These are phyloP conservation scores for Eucalyptus curtisii DNA, from an alignment of 345 rosid genomes.

Conservation along the genomic window DNA sequence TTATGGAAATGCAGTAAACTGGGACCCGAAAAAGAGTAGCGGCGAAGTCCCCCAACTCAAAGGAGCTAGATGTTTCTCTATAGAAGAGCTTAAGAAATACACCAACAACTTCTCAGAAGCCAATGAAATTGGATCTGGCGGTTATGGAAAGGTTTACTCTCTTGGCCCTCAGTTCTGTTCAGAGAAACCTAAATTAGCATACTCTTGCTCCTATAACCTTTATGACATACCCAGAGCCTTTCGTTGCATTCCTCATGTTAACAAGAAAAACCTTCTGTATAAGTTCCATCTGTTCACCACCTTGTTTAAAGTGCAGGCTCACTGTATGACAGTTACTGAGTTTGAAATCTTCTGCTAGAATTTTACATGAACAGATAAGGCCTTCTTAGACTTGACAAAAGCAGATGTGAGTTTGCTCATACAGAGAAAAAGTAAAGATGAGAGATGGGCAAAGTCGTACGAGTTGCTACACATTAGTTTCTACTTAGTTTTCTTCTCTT, in stretches of 20 bases:
- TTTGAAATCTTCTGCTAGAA: neutral
- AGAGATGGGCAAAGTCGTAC: neutral
- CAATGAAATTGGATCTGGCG: constrained; percentile 74
- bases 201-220: neutral
- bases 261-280: neutral
- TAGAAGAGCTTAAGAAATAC: constrained; percentile 63
- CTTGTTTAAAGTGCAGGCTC: neutral
- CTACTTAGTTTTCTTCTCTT: neutral
- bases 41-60: constrained; percentile 57
- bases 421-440: neutral
- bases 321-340: neutral
- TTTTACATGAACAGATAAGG: neutral
- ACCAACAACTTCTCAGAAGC: constrained; percentile 60
- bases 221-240: neutral
- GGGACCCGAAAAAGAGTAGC: constrained; percentile 48
- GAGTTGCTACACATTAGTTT: neutral
- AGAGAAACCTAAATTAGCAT: neutral
- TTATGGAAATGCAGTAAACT: constrained; percentile 34
- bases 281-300: neutral
- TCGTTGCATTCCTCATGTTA: neutral
- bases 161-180: neutral
- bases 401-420: neutral
- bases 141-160: constrained; percentile 70
- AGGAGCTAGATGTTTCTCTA: constrained; percentile 68
- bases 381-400: neutral